Evolutionary conservation across 2,329 filamentous ascomycete genomes (phyloP), one percentile per base, ranked within the genome.

Genomic region (Penicillium brasilianum): DNA sequence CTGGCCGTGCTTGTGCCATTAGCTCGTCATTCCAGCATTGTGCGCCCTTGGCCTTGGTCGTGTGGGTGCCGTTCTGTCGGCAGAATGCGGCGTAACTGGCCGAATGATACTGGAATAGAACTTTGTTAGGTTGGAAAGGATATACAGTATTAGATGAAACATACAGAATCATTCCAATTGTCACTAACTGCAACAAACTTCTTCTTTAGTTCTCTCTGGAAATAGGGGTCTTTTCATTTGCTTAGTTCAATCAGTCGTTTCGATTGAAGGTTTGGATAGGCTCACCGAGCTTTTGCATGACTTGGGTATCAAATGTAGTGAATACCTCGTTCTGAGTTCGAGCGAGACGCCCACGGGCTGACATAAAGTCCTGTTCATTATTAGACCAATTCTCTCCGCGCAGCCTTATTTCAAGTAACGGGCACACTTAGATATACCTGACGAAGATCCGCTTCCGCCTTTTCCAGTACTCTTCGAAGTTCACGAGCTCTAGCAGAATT

Each of bases 11-110:
- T 50, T 32, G 25, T 18, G 34, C 28, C 28, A 34, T 50, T 6
- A 50, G 28, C 28, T 30, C 25, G 28, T 50, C 48, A 32, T 50
- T 50, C 48, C 48, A 50, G 48, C 48, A 50, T 11, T 10, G n/a
- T 5, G 22, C 20, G 1, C 48, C 48, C 4, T 7, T 34, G 28
- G n/a, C n/a, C 11, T 13, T 20, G 10, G 25, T 50, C 10, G 48
- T 50, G 10, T 50, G 48, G 8, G 48, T 34, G 28, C 48, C 48
- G n/a, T 50, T 18, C 10, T 50, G 16, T 18, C 48, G 28, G 28
- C 48, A 50, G 32, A 50, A 32, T 3, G 48, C 48, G 16, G 48
- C 48, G 34, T 50, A 50, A 18, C 25, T 50, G 10, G 48, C 3
- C 1, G 2, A 34, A 18, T 34, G 28, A 28, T 16, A 50, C 48